phyloP scores from a whole-genome alignment of 73 alveolate species.

The Tetrahymena thermophila region DNA sequence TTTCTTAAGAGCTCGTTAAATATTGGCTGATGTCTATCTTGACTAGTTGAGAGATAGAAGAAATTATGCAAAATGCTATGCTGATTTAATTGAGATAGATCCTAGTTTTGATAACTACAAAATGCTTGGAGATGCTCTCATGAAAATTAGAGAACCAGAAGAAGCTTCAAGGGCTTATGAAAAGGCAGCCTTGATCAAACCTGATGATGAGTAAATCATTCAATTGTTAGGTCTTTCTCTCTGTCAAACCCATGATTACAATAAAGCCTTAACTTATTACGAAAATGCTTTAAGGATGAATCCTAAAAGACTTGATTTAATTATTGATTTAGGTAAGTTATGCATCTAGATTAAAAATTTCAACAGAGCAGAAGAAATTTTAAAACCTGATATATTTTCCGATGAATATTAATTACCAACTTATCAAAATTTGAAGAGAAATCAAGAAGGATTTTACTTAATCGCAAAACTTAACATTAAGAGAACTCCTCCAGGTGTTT shows the following conservation, averaged over 20 bases:
- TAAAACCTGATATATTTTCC: slow-evolving; percentile 36
- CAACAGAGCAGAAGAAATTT: slow-evolving; percentile 65
- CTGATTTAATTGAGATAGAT: slow-evolving; percentile 82
- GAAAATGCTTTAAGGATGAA: slow-evolving; percentile 60
- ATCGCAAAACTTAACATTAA: slow-evolving; percentile 21
- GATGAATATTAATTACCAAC: slow-evolving; percentile 24
- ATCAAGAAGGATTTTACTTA: slow-evolving; percentile 10
- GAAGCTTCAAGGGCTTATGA: slow-evolving; percentile 90
- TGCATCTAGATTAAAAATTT: slow-evolving; percentile 64
- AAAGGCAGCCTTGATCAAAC: slow-evolving; percentile 74
- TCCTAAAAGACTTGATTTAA: slow-evolving; percentile 62
- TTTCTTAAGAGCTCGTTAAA: slow-evolving; percentile 83
- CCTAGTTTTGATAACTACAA: slow-evolving; percentile 79
- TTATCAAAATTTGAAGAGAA: neutral
- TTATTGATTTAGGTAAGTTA: slow-evolving; percentile 71
- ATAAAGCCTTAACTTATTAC: slow-evolving; percentile 89
- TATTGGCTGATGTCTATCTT: slow-evolving; percentile 86
- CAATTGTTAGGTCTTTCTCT: slow-evolving; percentile 92
- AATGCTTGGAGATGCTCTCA: slow-evolving; percentile 91
- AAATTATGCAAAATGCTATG: slow-evolving; percentile 90
- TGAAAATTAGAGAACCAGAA: slow-evolving; percentile 97
- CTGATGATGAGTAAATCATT: slow-evolving; percentile 75
- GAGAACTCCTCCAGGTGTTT: neutral
- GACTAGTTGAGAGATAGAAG: slow-evolving; percentile 92
- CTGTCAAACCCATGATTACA: slow-evolving; percentile 91